Evolutionary conservation across 305 asterid genomes (phyloP), one percentile per base, ranked within the genome.

Genomic region (Euphrasia arctica): DNA sequence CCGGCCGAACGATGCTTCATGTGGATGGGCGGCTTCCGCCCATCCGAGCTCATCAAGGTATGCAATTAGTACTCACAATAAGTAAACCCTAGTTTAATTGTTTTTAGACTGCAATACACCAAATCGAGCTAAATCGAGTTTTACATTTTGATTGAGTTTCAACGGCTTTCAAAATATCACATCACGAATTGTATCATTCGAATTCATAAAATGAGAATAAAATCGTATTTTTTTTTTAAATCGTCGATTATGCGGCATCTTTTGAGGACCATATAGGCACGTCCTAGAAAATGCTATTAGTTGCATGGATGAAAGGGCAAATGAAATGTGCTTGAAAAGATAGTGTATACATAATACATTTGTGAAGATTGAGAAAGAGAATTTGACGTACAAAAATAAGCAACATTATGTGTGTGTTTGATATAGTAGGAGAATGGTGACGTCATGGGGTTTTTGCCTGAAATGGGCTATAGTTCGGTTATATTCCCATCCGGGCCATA

Each of bases 11-110:
- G 99, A 0, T 90, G 96, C 76, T 90, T 90, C 80, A 70, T 90
- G 78, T 93, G 99, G 99, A 65, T 93, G 8, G 99, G 99, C 0
- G 99, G 88, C 52, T 83, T 90, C 77, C 89, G 97, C 11, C 97
- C 99, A 2, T 90, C 99, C 0, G 85, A 88, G 58, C 67, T 93
- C 80, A 84, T 90, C 52, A 93, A 90, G 95, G 99, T 58, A 5
- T 0, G 27, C 5, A 32, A 25, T 18, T 18, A 18, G 2, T 1
- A 13, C 36, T n/a, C 14, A n/a, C 1, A 4, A 11, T 15, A n/a
- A 29, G 5, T 11, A 71, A 75, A 69, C 73, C 84, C 75, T 70
- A 72, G 43, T 2, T 54, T 48, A 9, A 52, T 36, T 32, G 5
- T 32, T 32, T 36, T 6, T 36, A 36, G 42, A 36, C 7, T 34